Base-by-base conservation (phyloP, 805 yeast genomes). In the Isabelozyma gotoi region DNA sequence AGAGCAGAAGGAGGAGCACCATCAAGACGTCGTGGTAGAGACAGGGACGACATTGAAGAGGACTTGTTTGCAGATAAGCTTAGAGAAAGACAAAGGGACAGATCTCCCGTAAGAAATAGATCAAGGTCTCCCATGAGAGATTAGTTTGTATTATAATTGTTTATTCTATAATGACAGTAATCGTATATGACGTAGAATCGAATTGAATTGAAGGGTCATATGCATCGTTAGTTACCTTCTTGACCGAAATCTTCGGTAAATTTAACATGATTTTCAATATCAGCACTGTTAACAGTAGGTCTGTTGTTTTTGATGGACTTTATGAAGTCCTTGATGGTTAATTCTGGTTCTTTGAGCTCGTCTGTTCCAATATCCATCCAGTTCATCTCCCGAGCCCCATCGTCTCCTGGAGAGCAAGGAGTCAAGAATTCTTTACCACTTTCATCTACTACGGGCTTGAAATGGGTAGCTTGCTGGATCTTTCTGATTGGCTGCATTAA, bases 371-470 rank as follows among this genome's bases (percentile, higher is more conserved):
- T 80, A 47, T 89, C 92, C 78, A 87, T 81, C 99, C 99, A 94
- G 59, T 81, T 82, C 88, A 87, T 85, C 60, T 94, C 99, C 33
- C 68, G 63, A 0, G 98, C 97, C 14, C 78, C 88, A 2, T 64
- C 60, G 50, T 88, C 97, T n/a, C 99, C 99, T 0, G 99, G 99
- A 0, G 97, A 90, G 60, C 99, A 94, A 1, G 99, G 99, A 12
- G 91, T 87, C 39, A 81, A 76, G 60, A 81, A 82, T 19, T 63
- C 68, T 14, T 45, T 51, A 1, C 67, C 71, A 19, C 68, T 72
- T 2, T 68, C 76, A 6, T 74, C 72, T 1, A 57, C 51, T 8
- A 80, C 80, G 47, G 77, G 74, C 60, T 85, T 86, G 73, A 94
- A 94, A 72, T 94, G 99, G 0, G 99, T 94, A 0, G 99, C 97